Evolutionary conservation across 257 asterid genomes (phyloP).

Genomic region (Dorcoceras hygrometricum): DNA sequence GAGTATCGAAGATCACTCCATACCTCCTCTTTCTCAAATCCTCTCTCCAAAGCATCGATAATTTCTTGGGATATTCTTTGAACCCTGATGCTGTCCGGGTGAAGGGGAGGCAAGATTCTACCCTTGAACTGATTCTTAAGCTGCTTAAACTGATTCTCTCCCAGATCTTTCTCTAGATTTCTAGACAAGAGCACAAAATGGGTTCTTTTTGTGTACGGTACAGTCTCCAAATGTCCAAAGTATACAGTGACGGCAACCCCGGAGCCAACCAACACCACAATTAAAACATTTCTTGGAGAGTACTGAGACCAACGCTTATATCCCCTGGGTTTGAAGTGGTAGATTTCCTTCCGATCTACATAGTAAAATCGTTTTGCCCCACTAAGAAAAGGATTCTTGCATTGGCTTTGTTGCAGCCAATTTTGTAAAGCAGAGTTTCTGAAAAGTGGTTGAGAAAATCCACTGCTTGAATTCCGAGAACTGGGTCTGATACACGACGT

Average conservation of each 20-base stretch:
- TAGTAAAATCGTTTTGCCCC: constrained; percentile 74
- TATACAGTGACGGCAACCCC: constrained; percentile 68
- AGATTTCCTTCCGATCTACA: constrained; percentile 49
- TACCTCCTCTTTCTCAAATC: constrained; percentile 33
- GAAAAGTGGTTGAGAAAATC: constrained; percentile 33
- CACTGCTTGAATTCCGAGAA: constrained; percentile 14
- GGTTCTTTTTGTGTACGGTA: constrained; percentile 79
- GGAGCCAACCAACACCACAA: constrained; percentile 48
- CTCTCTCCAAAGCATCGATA: constrained; percentile 75
- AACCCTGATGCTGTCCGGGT: constrained; percentile 83
- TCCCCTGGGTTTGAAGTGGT: constrained; percentile 76
- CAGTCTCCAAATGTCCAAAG: constrained; percentile 74
- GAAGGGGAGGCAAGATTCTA: constrained; percentile 77
- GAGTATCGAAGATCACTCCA: constrained; percentile 76
- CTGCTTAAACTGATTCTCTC: constrained; percentile 59
- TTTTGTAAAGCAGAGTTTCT: constrained; percentile 39
- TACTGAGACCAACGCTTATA: constrained; percentile 58
- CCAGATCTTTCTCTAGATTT: constrained; percentile 51
- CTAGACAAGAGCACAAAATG: constrained; percentile 79
- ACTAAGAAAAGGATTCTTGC: constrained; percentile 39
- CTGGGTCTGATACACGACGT: constrained; percentile 16
- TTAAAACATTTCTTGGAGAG: constrained; percentile 40
- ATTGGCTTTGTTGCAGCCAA: constrained; percentile 28
- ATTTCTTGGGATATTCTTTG: constrained; percentile 61
- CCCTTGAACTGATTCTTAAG: constrained; percentile 54